Conservation (phyloP, 2,329 filamentous ascomycete species). For the Penicillium aurantiogriseum region DNA sequence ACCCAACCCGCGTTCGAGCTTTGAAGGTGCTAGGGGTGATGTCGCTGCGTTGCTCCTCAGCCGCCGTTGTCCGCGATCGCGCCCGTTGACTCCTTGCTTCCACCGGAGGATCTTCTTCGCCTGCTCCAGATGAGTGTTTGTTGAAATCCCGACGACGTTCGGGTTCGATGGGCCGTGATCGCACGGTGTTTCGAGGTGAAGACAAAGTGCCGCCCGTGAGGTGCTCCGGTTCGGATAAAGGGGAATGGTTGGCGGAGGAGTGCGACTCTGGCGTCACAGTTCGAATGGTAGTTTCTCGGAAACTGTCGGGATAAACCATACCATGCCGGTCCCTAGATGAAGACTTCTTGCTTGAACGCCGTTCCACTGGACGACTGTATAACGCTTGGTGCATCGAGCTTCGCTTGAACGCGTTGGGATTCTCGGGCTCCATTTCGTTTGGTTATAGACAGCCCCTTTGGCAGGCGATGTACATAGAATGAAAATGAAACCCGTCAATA, state of each 20-base stretch:
- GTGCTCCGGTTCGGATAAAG: constrained; percentile 39
- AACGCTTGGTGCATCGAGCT: constrained; percentile 40
- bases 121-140: constrained; percentile 30
- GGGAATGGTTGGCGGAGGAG: constrained; percentile 37
- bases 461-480: constrained; percentile 19
- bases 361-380: constrained; percentile 43
- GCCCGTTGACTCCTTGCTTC: constrained; percentile 38
- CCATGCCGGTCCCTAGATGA: constrained; percentile 48
- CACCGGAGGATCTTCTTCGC: constrained; percentile 34
- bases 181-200: constrained; percentile 39
- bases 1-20: constrained; percentile 40
- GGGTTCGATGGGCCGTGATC: constrained; percentile 34
- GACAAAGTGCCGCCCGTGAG: constrained; percentile 32
- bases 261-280: constrained; percentile 48
- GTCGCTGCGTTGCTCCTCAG: constrained; percentile 44
- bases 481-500: constrained; percentile 20
- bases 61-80: constrained; percentile 42
- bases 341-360: constrained; percentile 48
- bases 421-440: constrained; percentile 43
- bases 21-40: constrained; percentile 35
- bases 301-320: constrained; percentile 47
- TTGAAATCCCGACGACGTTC: constrained; percentile 34
- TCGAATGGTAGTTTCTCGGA: constrained; percentile 46
- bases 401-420: constrained; percentile 42
- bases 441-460: constrained; percentile 6